A percentile compares a stretch with the other conserved stretches of the same genome.
These are phyloP conservation scores for Prunus padus DNA, from an alignment of 306 rosid genomes.

Conservation along the genomic window DNA sequence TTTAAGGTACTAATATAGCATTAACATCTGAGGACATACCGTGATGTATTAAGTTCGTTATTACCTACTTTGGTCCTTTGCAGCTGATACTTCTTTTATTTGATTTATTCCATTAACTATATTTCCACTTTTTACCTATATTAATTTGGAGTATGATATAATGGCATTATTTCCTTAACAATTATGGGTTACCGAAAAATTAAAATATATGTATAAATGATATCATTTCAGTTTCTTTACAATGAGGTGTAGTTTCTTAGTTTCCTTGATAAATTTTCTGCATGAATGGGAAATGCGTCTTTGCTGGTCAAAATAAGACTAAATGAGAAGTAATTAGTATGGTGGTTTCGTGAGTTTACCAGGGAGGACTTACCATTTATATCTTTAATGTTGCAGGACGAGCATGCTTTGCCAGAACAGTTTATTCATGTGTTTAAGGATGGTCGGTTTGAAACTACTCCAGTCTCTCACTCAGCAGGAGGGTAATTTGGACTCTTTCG, in stretches of 20 bases:
- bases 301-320: slow-evolving; percentile 1
- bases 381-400: slow-evolving; percentile 55
- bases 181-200: not conserved
- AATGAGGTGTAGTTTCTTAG: not conserved
- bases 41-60: not conserved
- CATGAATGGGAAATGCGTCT: not conserved
- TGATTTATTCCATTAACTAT: not conserved
- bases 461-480: slow-evolving; percentile 97
- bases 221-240: not conserved
- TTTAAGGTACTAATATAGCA: not conserved
- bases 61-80: not conserved
- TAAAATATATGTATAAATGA: not conserved
- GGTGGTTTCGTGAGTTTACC: not conserved
- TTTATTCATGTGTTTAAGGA: slow-evolving; percentile 65
- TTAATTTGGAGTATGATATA: not conserved
- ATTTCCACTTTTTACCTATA: not conserved
- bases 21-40: not conserved
- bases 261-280: not conserved
- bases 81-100: not conserved
- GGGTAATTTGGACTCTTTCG: slow-evolving; percentile 50
- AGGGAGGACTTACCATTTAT: not conserved
- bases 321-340: slow-evolving; percentile 7
- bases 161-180: not conserved
- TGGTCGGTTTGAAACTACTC: slow-evolving; percentile 78
- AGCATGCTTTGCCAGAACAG: slow-evolving; percentile 95